Conservation (phyloP, 2,329 filamentous ascomycete genomes). For the Claviceps sp. region DNA sequence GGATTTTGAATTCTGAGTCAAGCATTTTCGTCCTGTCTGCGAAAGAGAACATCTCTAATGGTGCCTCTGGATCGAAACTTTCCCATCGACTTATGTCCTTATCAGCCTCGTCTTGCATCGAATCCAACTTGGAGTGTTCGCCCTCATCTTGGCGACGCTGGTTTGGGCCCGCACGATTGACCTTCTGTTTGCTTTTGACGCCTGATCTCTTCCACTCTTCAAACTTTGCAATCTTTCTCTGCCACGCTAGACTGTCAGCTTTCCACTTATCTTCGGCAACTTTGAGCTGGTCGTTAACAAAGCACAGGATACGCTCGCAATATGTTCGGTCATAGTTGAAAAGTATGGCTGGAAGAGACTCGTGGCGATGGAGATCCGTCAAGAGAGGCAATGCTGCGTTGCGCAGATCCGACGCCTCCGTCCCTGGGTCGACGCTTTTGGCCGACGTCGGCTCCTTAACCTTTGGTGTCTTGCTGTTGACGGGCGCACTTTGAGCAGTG, state of each 20-base stretch:
- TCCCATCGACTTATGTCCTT: constrained; percentile 19
- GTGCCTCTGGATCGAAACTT: constrained; percentile 53
- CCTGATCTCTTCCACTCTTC: constrained; percentile 8
- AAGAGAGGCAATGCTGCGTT: constrained; percentile 10
- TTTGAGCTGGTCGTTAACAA: constrained; percentile 25
- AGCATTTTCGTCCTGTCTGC: constrained; percentile 47
- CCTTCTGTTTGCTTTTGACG: constrained; percentile 34
- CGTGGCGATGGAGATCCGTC: constrained; percentile 43
- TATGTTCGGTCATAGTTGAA: constrained; percentile 61
- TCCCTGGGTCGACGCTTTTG: constrained; percentile 25
- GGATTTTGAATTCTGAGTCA: constrained; percentile 42
- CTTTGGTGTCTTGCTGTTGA: constrained; percentile 14
- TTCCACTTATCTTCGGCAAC: constrained; percentile 34
- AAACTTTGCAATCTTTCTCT: constrained; percentile 41
- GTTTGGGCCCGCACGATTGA: constrained; percentile 7
- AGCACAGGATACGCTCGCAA: constrained; percentile 46
- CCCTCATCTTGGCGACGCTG: neutral
- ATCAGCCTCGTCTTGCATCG: neutral
- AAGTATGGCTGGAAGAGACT: constrained; percentile 57
- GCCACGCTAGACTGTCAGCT: constrained; percentile 41
- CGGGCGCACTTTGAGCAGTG: constrained; percentile 4
- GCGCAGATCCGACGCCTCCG: constrained; percentile 33
- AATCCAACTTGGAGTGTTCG: neutral
- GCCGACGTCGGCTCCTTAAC: neutral
- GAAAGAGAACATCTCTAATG: constrained; percentile 51